phyloP scores from a whole-genome alignment of 345 rosid genomes.

The Euphorbia peplus region DNA sequence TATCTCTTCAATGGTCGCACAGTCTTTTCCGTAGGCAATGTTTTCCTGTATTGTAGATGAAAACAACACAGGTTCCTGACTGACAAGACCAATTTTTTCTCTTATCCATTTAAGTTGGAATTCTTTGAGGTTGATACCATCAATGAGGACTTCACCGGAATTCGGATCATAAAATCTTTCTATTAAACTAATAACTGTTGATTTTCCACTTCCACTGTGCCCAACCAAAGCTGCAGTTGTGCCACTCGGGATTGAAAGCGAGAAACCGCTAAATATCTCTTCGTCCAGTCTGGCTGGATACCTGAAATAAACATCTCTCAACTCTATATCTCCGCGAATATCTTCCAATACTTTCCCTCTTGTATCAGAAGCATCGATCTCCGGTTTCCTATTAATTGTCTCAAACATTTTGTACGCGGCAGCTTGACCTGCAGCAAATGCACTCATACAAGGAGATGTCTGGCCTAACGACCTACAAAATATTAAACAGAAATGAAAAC shows the following conservation, averaged over 20 bases:
- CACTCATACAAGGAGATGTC: conserved; percentile 42
- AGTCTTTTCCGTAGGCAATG: conserved; percentile 43
- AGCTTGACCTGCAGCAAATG: conserved; percentile 42
- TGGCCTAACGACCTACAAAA: conserved; percentile 38
- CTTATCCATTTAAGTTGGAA: conserved; percentile 44
- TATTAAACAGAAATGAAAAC: not conserved
- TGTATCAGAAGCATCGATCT: conserved; percentile 31
- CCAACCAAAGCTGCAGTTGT: conserved; percentile 45
- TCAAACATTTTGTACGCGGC: conserved; percentile 49
- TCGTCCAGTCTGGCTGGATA: conserved; percentile 48
- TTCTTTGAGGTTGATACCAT: conserved; percentile 37
- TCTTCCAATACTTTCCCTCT: conserved; percentile 30
- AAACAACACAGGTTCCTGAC: conserved; percentile 49
- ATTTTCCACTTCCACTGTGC: conserved; percentile 50
- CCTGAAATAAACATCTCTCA: conserved; percentile 36
- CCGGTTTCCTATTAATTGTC: conserved; percentile 36
- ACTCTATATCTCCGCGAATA: conserved; percentile 37
- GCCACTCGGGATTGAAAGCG: conserved; percentile 33
- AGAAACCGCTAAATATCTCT: conserved; percentile 36
- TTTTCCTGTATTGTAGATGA: conserved; percentile 39
- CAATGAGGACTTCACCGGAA: conserved; percentile 41
- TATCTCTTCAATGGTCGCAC: conserved; percentile 39
- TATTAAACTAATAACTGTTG: conserved; percentile 41
- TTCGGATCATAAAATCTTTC: conserved; percentile 48
- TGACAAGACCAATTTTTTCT: conserved; percentile 42